Conservation (phyloP, 441 rosid species). For the Erodium moschatum region DNA sequence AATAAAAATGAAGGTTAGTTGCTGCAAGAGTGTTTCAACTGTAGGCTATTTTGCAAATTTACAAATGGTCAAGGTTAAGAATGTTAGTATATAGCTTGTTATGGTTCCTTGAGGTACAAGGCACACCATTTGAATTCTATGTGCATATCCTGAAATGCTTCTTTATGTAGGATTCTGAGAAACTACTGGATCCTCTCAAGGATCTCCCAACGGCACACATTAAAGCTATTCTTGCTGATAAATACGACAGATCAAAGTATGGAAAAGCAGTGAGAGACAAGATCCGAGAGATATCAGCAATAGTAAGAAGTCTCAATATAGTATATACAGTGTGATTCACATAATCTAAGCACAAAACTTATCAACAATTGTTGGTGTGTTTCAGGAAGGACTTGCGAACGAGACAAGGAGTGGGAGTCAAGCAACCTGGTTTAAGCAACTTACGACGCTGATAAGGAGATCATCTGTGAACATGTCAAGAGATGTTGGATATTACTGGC, state of each 20-base stretch:
- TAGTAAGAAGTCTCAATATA: slow-evolving; percentile 37
- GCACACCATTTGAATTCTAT: background rate
- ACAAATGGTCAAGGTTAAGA: too few relatives aligned
- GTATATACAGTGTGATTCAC: background rate
- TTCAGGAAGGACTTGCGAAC: slow-evolving; percentile 36
- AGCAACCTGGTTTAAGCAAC: slow-evolving; percentile 66
- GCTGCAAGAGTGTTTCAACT: too few relatives aligned
- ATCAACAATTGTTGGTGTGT: background rate
- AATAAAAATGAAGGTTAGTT: too few relatives aligned
- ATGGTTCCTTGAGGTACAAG: background rate
- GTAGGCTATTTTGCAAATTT: too few relatives aligned
- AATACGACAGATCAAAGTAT: slow-evolving; percentile 52
- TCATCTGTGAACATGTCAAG: slow-evolving; percentile 71
- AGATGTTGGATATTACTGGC: slow-evolving; percentile 82
- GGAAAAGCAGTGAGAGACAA: slow-evolving; percentile 39
- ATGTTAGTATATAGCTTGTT: too few relatives aligned
- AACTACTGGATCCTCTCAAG: slow-evolving; percentile 62
- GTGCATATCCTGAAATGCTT: background rate
- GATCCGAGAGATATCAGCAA: slow-evolving; percentile 48
- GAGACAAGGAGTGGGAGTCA: slow-evolving; percentile 29
- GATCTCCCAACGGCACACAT: slow-evolving; percentile 77
- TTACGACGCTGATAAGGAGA: slow-evolving; percentile 53
- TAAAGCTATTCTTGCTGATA: slow-evolving; percentile 62
- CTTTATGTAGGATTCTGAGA: slow-evolving; percentile 49
- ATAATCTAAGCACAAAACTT: background rate